phyloP scores from a whole-genome alignment of 2,329 filamentous ascomycete species.

The Sporothrix globosa region DNA sequence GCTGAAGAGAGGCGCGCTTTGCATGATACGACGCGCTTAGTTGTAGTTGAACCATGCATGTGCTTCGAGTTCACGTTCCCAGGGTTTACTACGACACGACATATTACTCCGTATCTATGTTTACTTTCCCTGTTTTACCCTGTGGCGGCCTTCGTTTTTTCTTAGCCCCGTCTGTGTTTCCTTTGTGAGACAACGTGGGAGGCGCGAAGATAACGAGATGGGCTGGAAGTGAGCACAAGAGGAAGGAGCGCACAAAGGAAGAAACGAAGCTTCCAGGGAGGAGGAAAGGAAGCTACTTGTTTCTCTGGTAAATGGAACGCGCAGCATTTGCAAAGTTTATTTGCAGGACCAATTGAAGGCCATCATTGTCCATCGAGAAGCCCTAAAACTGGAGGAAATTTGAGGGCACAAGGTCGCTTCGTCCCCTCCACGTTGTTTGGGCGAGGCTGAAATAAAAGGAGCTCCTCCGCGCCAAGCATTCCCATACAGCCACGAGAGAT shows the following conservation, averaged over 20 bases:
- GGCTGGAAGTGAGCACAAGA: not conserved
- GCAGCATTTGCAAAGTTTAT: not conserved
- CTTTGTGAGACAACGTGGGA: constrained; percentile 11
- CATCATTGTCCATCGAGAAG: too few relatives aligned
- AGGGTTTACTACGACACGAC: not conserved
- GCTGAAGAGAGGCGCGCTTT: constrained; percentile 12
- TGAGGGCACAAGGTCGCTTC: not conserved
- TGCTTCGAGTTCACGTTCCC: not conserved
- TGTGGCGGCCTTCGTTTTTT: not conserved
- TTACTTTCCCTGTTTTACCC: constrained; percentile 12
- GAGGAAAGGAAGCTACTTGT: not conserved
- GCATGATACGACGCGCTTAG: constrained; percentile 5
- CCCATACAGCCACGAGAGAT: constrained; percentile 23
- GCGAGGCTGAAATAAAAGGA: constrained; percentile 20
- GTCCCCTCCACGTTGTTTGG: not conserved
- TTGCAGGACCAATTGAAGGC: too few relatives aligned
- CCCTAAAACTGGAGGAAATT: not conserved
- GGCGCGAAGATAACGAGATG: constrained; percentile 9
- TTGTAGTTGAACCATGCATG: not conserved
- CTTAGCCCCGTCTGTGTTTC: constrained; percentile 22
- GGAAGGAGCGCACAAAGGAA: not conserved
- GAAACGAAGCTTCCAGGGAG: not conserved
- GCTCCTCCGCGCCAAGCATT: not conserved
- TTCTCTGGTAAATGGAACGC: not conserved
- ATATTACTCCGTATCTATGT: not conserved